A percentile compares a stretch with the other conserved stretches of the same genome.
phyloP scores from a whole-genome alignment of 192 early-diverging fungal species.

The Podila clonocystis region DNA sequence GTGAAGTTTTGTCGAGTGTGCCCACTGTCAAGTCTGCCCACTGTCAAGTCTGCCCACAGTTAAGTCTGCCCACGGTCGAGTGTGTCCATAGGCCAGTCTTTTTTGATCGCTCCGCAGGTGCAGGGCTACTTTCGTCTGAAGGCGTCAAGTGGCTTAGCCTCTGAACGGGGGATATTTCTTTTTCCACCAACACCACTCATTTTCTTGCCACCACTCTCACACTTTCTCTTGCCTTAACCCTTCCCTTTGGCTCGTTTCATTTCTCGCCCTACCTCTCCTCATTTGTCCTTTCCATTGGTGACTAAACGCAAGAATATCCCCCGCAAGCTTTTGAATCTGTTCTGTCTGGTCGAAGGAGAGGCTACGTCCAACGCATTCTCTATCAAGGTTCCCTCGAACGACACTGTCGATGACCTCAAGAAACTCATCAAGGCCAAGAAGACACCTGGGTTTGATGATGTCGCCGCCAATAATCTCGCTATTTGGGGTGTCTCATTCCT shows the following conservation, averaged over 20 bases:
- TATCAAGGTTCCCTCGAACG: not conserved
- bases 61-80: too few relatives aligned
- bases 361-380: not conserved
- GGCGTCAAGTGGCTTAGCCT: too few relatives aligned
- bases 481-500: not conserved
- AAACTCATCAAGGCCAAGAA: not conserved
- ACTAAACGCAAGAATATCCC: too few relatives aligned
- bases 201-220: too few relatives aligned
- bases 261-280: not conserved
- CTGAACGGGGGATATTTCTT: too few relatives aligned
- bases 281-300: not conserved
- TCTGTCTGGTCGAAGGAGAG: constrained; percentile 3
- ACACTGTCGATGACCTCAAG: not conserved
- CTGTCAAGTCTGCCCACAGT: too few relatives aligned
- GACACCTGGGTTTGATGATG: not conserved
- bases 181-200: too few relatives aligned
- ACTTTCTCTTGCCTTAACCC: not conserved
- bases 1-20: too few relatives aligned
- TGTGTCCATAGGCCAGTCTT: too few relatives aligned
- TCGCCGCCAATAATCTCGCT: not conserved
- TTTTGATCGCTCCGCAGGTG: too few relatives aligned
- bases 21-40: too few relatives aligned
- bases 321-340: not conserved
- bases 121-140: too few relatives aligned
- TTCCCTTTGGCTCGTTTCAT: not conserved